These are phyloP conservation scores for Ascochyta clinopodiicola DNA, from an alignment of 2,329 filamentous ascomycete species.

Conservation along the genomic window DNA sequence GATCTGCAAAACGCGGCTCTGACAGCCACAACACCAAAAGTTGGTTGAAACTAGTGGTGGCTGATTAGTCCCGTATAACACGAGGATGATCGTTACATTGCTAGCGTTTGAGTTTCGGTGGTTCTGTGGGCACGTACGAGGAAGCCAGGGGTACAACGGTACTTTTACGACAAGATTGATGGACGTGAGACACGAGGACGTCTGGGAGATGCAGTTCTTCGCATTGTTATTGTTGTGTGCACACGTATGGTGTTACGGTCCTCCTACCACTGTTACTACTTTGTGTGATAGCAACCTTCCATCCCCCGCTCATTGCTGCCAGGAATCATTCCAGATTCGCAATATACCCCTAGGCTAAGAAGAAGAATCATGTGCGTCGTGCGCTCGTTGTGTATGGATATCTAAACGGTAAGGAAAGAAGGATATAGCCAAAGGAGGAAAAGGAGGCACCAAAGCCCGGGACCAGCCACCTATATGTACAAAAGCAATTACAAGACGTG, in stretches of 20 bases:
- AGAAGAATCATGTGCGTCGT: conserved; percentile 36
- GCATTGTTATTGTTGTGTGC: conserved; percentile 2
- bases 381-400: conserved; percentile 31
- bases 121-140: not conserved
- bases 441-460: conserved; percentile 14
- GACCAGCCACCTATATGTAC: conserved; percentile 22
- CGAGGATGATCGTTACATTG: conserved; percentile 7
- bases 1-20: conserved; percentile 4
- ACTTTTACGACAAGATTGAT: not conserved
- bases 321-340: not conserved
- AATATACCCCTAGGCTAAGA: conserved; percentile 4
- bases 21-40: conserved; percentile 8
- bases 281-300: not conserved
- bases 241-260: not conserved
- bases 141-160: not conserved
- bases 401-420: conserved; percentile 14
- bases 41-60: not conserved
- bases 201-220: not conserved
- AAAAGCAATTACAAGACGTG: conserved; percentile 29
- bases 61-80: not conserved
- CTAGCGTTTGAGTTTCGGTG: not conserved
- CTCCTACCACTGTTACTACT: not conserved
- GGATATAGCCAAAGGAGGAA: not conserved
- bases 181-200: not conserved
- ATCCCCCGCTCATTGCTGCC: not conserved